These are phyloP conservation scores for Bimuria novae-zelandiae DNA, from an alignment of 2,329 filamentous ascomycete genomes.

Conservation along the genomic window DNA sequence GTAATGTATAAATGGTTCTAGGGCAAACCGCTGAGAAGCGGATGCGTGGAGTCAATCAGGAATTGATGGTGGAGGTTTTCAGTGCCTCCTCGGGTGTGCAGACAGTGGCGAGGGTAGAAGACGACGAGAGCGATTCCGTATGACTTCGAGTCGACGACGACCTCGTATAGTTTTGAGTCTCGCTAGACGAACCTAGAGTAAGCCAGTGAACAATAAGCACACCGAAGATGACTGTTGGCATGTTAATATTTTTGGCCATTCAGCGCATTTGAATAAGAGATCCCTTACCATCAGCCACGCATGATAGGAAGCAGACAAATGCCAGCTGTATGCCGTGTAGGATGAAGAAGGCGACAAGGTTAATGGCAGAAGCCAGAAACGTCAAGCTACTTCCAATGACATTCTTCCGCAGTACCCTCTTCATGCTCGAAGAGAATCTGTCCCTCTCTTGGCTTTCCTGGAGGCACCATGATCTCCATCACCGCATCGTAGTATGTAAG, in stretches of 20 bases:
- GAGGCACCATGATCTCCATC: neutral
- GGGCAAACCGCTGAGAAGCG: no score
- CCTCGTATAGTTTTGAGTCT: neutral
- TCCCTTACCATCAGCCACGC: constrained; percentile 1
- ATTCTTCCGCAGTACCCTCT: neutral
- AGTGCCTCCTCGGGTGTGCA: no score
- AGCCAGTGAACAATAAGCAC: constrained; percentile 3
- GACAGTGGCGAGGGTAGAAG: no score
- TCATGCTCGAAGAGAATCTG: neutral
- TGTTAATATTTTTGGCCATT: neutral
- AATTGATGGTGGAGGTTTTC: no score
- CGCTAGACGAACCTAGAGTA: neutral
- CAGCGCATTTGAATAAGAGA: neutral
- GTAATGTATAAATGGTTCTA: no score
- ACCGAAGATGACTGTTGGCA: neutral
- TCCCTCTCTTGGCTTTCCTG: neutral
- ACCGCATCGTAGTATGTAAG: neutral
- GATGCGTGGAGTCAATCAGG: no score
- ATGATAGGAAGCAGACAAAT: neutral
- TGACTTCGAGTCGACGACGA: neutral
- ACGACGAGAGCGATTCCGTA: neutral
- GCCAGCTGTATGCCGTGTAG: neutral
- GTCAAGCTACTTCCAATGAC: neutral
- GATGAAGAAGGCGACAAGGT: neutral
- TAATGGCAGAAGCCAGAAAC: neutral